phyloP scores from a whole-genome alignment of 441 rosid genomes.

The Mallotus repandus region DNA sequence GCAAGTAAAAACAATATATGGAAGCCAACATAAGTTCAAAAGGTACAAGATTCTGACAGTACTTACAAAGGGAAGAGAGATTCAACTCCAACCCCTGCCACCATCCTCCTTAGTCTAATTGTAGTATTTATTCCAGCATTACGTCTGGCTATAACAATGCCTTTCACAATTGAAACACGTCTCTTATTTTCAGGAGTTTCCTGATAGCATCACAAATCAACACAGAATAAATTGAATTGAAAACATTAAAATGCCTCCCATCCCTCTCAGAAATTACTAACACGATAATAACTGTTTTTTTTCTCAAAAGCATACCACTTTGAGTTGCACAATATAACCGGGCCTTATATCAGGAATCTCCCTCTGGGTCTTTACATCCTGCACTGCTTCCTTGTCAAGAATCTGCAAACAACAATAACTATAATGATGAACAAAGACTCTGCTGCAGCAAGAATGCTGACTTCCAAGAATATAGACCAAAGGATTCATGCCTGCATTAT shows the following conservation, averaged over 20 bases:
- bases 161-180: conserved; percentile 67
- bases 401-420: conserved; percentile 39
- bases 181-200: conserved; percentile 96
- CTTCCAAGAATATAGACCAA: not conserved
- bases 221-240: not conserved
- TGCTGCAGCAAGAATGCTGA: not conserved
- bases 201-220: conserved; percentile 39
- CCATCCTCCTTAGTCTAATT: conserved; percentile 85
- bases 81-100: conserved; percentile 90
- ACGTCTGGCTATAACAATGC: conserved; percentile 86
- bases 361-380: conserved; percentile 61
- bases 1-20: not conserved
- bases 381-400: conserved; percentile 78
- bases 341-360: conserved; percentile 84
- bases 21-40: too few relatives aligned
- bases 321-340: conserved; percentile 80
- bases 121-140: conserved; percentile 85
- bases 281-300: not conserved
- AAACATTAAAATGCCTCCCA: too few relatives aligned
- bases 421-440: not conserved
- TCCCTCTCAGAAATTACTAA: conserved; percentile 1
- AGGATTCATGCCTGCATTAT: conserved; percentile 65
- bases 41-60: not conserved
- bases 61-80: conserved; percentile 88
- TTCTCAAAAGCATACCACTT: conserved; percentile 55